phyloP scores from a whole-genome alignment of 148 eudicot species.

The Amaranthus palmeri region DNA sequence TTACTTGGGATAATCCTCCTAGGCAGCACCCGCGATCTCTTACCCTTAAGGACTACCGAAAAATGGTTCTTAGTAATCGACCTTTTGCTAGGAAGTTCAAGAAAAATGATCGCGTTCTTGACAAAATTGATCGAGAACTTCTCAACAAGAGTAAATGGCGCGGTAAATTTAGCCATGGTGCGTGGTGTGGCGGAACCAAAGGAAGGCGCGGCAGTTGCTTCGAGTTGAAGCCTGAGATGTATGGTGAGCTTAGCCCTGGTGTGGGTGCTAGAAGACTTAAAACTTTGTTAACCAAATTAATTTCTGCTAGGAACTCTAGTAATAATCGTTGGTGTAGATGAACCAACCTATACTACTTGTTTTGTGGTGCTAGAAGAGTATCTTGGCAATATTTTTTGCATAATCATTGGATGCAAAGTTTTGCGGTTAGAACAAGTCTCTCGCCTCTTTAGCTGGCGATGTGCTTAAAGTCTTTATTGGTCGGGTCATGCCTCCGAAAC shows the following conservation, averaged over 20 bases:
- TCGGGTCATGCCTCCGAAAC: too few relatives aligned
- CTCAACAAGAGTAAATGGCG: conserved; percentile 37
- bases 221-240: conserved; percentile 39
- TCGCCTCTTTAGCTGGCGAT: too few relatives aligned
- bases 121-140: conserved; percentile 64
- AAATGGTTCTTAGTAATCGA: conserved; percentile 66
- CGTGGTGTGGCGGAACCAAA: conserved; percentile 58
- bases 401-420: too few relatives aligned
- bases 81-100: conserved; percentile 95
- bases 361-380: neutral
- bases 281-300: conserved; percentile 47
- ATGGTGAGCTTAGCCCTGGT: conserved; percentile 66
- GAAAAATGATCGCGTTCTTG: conserved; percentile 55
- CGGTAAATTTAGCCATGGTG: conserved; percentile 49
- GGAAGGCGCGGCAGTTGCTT: conserved; percentile 25
- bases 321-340: conserved; percentile 56
- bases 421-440: too few relatives aligned
- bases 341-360: conserved; percentile 11
- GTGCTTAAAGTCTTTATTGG: too few relatives aligned
- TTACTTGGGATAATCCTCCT: conserved; percentile 83
- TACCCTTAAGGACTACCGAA: conserved; percentile 62
- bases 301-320: conserved; percentile 27
- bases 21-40: conserved; percentile 85
- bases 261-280: conserved; percentile 52
- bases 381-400: too few relatives aligned